These are phyloP conservation scores for Microdochium paspali DNA, from an alignment of 2,329 filamentous ascomycete species.

Conservation along the genomic window DNA sequence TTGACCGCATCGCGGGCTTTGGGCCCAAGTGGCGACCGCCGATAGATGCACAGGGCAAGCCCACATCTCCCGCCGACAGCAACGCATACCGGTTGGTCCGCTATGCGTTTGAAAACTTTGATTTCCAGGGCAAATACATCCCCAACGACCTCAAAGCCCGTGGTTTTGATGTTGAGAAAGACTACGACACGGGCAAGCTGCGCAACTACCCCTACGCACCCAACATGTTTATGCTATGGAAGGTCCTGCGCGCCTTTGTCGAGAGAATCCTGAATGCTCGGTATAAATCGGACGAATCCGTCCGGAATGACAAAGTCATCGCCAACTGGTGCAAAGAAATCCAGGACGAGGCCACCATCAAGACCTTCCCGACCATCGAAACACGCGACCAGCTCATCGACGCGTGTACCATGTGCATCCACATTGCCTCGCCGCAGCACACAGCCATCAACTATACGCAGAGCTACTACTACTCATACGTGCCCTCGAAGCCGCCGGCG, in stretches of 20 bases:
- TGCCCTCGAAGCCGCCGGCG: conserved; percentile 30
- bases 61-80: background rate
- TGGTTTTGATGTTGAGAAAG: conserved; percentile 28
- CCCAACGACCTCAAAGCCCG: conserved; percentile 32
- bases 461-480: conserved; percentile 38
- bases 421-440: conserved; percentile 39
- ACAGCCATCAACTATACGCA: conserved; percentile 42
- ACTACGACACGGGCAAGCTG: conserved; percentile 25
- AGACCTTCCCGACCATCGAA: conserved; percentile 30
- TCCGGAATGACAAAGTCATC: conserved; percentile 20
- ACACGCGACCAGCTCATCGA: conserved; percentile 31
- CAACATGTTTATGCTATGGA: conserved; percentile 35
- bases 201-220: conserved; percentile 39
- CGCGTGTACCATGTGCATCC: conserved; percentile 40
- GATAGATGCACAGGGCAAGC: background rate
- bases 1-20: conserved; percentile 31
- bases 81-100: conserved; percentile 26
- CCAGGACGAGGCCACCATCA: conserved; percentile 25
- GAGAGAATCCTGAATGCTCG: conserved; percentile 22
- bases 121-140: conserved; percentile 33
- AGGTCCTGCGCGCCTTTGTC: conserved; percentile 30
- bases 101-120: conserved; percentile 30
- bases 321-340: conserved; percentile 30
- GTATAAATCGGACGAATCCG: conserved; percentile 19
- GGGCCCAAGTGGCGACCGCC: conserved; percentile 13